phyloP scores from a whole-genome alignment of 768 basidiomycete species.

The Trametes cinnabarina region DNA sequence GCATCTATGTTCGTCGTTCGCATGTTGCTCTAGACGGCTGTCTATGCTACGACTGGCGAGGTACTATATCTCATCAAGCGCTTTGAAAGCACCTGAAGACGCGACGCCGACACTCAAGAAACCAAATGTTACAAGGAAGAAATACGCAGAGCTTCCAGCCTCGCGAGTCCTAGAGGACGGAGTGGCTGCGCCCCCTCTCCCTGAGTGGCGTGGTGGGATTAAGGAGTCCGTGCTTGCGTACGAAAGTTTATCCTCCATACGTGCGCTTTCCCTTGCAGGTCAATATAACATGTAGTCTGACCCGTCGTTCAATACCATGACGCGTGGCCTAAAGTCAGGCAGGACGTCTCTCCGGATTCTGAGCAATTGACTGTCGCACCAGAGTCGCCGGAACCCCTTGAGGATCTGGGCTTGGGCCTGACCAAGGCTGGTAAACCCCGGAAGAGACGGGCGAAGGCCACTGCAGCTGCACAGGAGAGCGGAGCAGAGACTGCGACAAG shows the following conservation, averaged over 20 bases:
- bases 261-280: conserved; percentile 18
- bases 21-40: conserved; percentile 3
- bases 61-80: neutral
- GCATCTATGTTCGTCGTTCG: conserved; percentile 5
- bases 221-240: conserved; percentile 3
- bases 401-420: neutral
- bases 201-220: conserved; percentile 40
- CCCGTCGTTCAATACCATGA: neutral
- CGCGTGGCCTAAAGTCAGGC: neutral
- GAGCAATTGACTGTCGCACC: neutral
- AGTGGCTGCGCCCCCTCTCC: conserved; percentile 40
- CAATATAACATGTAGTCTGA: conserved; percentile 3
- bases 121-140: conserved; percentile 44
- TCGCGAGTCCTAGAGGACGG: conserved; percentile 44
- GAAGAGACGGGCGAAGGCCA: conserved; percentile 3
- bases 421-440: neutral
- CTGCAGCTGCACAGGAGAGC: neutral
- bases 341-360: neutral
- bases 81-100: neutral
- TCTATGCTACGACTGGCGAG: neutral
- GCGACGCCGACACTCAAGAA: conserved; percentile 8
- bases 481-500: neutral
- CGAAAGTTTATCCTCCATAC: conserved; percentile 1
- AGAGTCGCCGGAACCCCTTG: neutral
- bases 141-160: conserved; percentile 57